These are phyloP conservation scores for Phyllosticta citribraziliensis DNA, from an alignment of 2,329 filamentous ascomycete species.

Conservation along the genomic window DNA sequence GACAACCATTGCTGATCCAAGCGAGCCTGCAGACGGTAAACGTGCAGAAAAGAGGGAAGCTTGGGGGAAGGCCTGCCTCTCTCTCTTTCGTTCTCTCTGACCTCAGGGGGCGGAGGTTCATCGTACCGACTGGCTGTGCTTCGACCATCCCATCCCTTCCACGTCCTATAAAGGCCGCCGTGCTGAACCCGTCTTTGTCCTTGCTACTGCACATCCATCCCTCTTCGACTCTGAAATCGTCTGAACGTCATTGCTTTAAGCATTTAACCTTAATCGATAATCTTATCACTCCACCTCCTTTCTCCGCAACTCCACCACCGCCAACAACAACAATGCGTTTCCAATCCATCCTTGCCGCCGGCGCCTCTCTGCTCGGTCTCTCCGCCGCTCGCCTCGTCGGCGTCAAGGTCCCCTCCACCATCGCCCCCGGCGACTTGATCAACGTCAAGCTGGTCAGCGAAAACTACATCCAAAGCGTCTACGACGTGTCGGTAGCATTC, in stretches of 20 bases:
- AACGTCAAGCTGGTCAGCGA: slow-evolving; percentile 30
- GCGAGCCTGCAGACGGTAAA: background rate
- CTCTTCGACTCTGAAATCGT: too few species aligned
- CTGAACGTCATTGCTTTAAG: background rate
- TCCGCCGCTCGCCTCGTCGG: slow-evolving; percentile 34
- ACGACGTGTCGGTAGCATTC: slow-evolving; percentile 37
- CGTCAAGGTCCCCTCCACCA: slow-evolving; percentile 33
- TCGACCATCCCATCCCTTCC: too few species aligned
- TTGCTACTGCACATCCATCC: too few species aligned
- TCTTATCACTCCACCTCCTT: too few species aligned
- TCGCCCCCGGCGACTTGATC: slow-evolving; percentile 30
- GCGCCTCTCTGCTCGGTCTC: slow-evolving; percentile 13
- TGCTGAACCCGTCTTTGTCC: too few species aligned
- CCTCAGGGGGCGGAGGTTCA: too few species aligned
- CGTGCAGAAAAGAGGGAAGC: background rate
- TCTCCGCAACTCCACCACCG: background rate
- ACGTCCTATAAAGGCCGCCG: too few species aligned
- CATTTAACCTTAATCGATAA: background rate
- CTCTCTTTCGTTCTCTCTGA: too few species aligned
- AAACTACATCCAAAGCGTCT: slow-evolving; percentile 37
- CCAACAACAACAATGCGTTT: slow-evolving; percentile 13
- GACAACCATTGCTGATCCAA: background rate
- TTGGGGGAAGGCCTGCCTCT: too few species aligned
- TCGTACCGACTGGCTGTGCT: background rate
- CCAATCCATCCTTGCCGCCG: slow-evolving; percentile 13